Conservation (phyloP, 2,329 filamentous ascomycete species). For the Fusarium sp. region DNA sequence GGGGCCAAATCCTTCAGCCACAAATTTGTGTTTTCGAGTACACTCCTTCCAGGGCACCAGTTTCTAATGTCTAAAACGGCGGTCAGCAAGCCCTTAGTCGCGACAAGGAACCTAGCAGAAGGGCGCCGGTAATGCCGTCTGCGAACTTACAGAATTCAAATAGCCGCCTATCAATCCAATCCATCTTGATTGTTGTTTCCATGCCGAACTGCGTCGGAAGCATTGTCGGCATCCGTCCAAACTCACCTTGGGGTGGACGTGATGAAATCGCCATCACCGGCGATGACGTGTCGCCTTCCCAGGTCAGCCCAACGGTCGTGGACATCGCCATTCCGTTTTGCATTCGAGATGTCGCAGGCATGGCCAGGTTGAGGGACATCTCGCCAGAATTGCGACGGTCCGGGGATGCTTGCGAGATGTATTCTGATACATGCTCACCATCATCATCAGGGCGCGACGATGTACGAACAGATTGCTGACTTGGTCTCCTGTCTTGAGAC, state of each 20-base stretch:
- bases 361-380: conserved; percentile 16
- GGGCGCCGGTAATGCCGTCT: not conserved
- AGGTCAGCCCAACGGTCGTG: conserved; percentile 12
- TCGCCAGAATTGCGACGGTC: conserved; percentile 19
- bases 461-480: conserved; percentile 26
- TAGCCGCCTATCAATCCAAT: conserved; percentile 50
- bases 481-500: conserved; percentile 22
- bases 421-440: conserved; percentile 34
- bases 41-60: conserved; percentile 57
- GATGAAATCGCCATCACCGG: conserved; percentile 23
- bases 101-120: not conserved
- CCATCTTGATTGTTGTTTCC: conserved; percentile 49
- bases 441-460: conserved; percentile 17
- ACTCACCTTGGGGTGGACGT: conserved; percentile 18
- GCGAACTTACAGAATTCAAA: conserved; percentile 53
- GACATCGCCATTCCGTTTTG: conserved; percentile 19
- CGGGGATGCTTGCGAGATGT: conserved; percentile 16
- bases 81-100: conserved; percentile 4
- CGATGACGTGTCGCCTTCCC: conserved; percentile 16
- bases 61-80: conserved; percentile 52
- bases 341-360: conserved; percentile 8
- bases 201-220: conserved; percentile 51
- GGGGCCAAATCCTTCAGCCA: conserved; percentile 57
- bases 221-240: conserved; percentile 35
- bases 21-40: conserved; percentile 54